Base-by-base conservation (phyloP, 208 protist genomes). In the Trypanosoma melophagium region DNA sequence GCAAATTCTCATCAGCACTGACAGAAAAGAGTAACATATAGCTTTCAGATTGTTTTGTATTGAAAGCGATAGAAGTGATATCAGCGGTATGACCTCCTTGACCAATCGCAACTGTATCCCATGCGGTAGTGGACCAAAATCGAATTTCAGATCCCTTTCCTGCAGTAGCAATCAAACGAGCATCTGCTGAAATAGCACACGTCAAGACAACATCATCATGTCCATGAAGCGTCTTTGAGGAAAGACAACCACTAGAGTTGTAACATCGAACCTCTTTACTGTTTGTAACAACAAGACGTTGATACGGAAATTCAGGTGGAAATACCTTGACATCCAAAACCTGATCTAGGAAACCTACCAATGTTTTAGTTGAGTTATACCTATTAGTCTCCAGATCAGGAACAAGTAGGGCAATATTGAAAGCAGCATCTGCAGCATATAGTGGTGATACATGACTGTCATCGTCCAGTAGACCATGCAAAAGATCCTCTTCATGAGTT, bases 271-370 rank as follows among this genome's bases (percentile, higher is more conserved):
- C 86, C 19, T 92, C 88, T 42, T 87, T 90, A 71, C 86, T 94
- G 74, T 97, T 97, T 52, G 79, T 95, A 49, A 95, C 88, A 17
- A 95, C 73, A 8, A 89, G 64, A 22, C 85, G 84, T 25, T 87
- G 71, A 67, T 73, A 81, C 40, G 28, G 59, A 40, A 45, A 60
- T 50, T 64, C 72, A 12, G 77, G 81, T 45, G 82, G 84, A 55
- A 90, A 72, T 25, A 58, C n/a, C 69, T 93, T 87, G 25, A 92
- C 67, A 60, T 97, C 92, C 5, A 97, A 59, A 40, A 97, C 64
- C 68, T 97, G 92, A 65, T 95, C 92, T 13, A 97, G 74, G 31
- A 89, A 95, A 44, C 92, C 87, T 13, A 94, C 82, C 12, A 94
- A 51, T n/a, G 87, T 83, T 58, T 28, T 52, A n/a, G 59, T 31